A percentile compares a stretch with the other conserved stretches of the same genome.
Conservation (phyloP, 2,329 filamentous ascomycete species). For the Fusarium avenaceum region DNA sequence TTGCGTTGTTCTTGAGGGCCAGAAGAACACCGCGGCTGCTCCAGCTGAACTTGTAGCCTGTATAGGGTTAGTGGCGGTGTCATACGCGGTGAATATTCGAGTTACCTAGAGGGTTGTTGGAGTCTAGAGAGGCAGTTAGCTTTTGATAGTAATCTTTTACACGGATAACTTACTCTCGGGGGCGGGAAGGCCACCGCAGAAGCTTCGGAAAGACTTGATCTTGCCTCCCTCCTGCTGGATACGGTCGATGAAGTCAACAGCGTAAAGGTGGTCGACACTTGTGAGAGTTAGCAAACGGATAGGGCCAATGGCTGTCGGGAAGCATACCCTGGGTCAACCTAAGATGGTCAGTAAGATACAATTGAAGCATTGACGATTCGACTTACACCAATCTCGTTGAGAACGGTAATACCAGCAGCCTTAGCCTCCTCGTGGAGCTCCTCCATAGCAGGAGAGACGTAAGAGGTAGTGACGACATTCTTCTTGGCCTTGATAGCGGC, state of each 20-base stretch:
- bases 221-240: constrained; percentile 92
- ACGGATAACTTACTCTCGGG: constrained; percentile 62
- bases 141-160: not conserved
- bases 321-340: constrained; percentile 46
- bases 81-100: not conserved
- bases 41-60: constrained; percentile 74
- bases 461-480: constrained; percentile 94
- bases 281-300: not conserved
- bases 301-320: not conserved
- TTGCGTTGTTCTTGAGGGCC: constrained; percentile 87
- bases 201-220: constrained; percentile 84
- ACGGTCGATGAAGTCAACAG: constrained; percentile 87
- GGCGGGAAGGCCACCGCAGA: constrained; percentile 81
- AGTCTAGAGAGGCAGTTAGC: constrained; percentile 58
- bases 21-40: constrained; percentile 84
- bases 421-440: constrained; percentile 87
- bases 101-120: constrained; percentile 82
- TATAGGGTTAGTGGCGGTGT: not conserved
- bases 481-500: constrained; percentile 93
- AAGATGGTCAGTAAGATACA: constrained; percentile 1
- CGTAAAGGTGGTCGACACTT: constrained; percentile 67
- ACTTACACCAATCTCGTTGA: constrained; percentile 91
- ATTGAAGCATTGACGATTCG: not conserved
- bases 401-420: constrained; percentile 93
- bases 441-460: constrained; percentile 92